phyloP scores from a whole-genome alignment of 73 alveolate genomes.

The Paramecium biaurelia region DNA sequence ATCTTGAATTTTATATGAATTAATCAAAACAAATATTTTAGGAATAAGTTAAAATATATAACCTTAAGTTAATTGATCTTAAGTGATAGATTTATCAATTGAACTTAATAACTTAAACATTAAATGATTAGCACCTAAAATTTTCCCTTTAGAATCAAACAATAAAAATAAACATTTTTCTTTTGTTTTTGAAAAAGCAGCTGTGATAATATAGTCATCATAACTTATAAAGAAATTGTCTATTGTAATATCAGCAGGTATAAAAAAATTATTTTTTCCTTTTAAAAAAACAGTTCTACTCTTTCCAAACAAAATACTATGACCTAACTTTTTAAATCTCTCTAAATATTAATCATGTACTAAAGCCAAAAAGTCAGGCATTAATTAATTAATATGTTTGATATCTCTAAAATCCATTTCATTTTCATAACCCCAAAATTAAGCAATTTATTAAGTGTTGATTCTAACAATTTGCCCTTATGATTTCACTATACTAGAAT shows the following conservation, averaged over 20 bases:
- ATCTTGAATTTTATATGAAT: not conserved
- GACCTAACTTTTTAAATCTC: not conserved
- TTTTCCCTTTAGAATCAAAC: not conserved
- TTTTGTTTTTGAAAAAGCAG: not conserved
- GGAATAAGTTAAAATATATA: not conserved
- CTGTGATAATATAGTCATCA: conserved; percentile 11
- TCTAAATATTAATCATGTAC: conserved; percentile 5
- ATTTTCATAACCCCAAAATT: conserved; percentile 28
- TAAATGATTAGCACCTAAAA: not conserved
- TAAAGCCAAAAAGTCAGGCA: conserved; percentile 7
- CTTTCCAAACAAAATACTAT: not conserved
- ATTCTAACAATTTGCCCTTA: not conserved
- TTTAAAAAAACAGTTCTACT: not conserved
- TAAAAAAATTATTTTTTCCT: not conserved
- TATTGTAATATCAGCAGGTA: not conserved
- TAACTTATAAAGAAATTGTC: not conserved
- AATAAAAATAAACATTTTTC: not conserved
- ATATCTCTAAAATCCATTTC: conserved; percentile 18
- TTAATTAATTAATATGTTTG: not conserved
- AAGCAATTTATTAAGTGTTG: not conserved
- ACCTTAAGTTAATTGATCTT: not conserved
- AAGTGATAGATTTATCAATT: not conserved
- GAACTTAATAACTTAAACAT: not conserved
- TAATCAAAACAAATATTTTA: not conserved
- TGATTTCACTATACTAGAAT: not conserved